Base-by-base conservation (phyloP, 2,329 filamentous ascomycete genomes). In the Atkinsonella texensis region DNA sequence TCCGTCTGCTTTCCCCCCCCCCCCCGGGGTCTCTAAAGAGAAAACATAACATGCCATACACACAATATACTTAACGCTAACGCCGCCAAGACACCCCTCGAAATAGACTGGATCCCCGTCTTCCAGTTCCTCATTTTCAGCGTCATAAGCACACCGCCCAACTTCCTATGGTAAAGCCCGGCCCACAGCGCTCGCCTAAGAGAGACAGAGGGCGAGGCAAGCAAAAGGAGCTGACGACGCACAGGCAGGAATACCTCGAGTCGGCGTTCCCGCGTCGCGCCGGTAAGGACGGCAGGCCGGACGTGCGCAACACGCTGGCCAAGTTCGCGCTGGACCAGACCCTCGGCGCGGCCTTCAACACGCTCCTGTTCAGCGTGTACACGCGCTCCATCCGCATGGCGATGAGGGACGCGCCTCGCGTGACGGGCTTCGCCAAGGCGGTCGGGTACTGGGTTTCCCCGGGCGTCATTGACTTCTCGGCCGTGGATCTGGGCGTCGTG, bases 71-170 rank as follows among this genome's bases (percentile, higher is more conserved):
- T 8, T 9, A 11, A 31, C 20, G 7, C 46, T 48, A 31, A 39
- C 35, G 4, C 7, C n/a, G 33, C 6, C 39, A 2, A 54, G 52
- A 43, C 35, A 12, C 13, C 52, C 3, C 15, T 44, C 4, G 41
- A 52, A 35, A 71, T 94, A 59, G 79, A 89, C 67, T 75, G 76
- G 68, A 68, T 77, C 5, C 80, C 85, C 4, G 74, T 95, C 43
- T 70, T 89, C 58, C 86, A 89, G 63, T 95, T 94, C 67, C 70
- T 87, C 49, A 62, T 88, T 50, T 95, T 84, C 71, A 79, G 83
- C 57, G 63, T 87, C 35, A 63, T 95, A 53, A 84, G 77, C 66
- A 85, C 83, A 41, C 89, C 89, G 2, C 86, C 86, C 44, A 96
- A 96, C 68, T 87, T 89, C 63, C 64, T 87, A 60, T 95, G 89